These are phyloP conservation scores for Leccinum rimulosum DNA, from an alignment of 768 basidiomycete genomes.

Conservation along the genomic window DNA sequence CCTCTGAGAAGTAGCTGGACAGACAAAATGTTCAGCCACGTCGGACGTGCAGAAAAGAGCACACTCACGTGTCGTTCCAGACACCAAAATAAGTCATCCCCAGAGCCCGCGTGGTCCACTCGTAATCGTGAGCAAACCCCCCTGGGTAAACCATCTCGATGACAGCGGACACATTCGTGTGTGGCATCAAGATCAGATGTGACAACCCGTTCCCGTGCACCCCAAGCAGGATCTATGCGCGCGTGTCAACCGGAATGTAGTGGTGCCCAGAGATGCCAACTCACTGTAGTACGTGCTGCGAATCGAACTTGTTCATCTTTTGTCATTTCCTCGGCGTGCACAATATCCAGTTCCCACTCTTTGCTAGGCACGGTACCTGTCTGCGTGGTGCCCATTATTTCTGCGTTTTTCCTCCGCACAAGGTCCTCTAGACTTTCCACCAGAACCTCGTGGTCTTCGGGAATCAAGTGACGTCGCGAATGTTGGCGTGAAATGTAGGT, in stretches of 20 bases:
- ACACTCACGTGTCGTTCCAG: constrained; percentile 73
- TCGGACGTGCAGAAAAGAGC: not conserved
- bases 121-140: constrained; percentile 85
- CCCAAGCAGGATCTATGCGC: constrained; percentile 58
- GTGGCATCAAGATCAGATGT: constrained; percentile 83
- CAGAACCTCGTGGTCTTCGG: constrained; percentile 53
- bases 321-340: constrained; percentile 61
- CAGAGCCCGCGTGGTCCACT: constrained; percentile 74
- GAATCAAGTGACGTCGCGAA: constrained; percentile 47
- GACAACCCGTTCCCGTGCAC: constrained; percentile 83
- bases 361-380: constrained; percentile 11
- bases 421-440: constrained; percentile 53
- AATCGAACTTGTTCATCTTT: constrained; percentile 75
- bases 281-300: constrained; percentile 66
- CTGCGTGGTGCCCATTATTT: constrained; percentile 4
- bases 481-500: constrained; percentile 73
- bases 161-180: constrained; percentile 70
- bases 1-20: constrained; percentile 23
- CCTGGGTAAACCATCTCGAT: constrained; percentile 82
- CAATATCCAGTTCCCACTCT: constrained; percentile 59
- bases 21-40: not conserved
- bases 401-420: constrained; percentile 36
- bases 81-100: constrained; percentile 75
- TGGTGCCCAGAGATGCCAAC: constrained; percentile 20
- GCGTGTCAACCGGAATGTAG: not conserved